Conservation (phyloP, 352 stramenopile species). For the Globisporangium megalacanthum region DNA sequence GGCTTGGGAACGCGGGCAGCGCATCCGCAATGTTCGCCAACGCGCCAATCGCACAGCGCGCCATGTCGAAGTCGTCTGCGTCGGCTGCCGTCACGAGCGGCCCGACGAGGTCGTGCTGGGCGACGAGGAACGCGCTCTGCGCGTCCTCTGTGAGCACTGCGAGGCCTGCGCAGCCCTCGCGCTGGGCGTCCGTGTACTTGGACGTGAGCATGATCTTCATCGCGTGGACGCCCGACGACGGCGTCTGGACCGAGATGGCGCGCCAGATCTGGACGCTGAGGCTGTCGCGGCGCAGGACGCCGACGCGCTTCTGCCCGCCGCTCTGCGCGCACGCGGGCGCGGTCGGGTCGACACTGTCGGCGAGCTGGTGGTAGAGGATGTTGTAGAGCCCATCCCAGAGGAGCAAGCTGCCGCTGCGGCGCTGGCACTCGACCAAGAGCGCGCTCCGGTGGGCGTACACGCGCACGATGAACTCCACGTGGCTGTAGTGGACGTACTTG, state of each 20-base stretch:
- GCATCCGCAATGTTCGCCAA: slow-evolving; percentile 64
- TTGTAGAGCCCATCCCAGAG: slow-evolving; percentile 82
- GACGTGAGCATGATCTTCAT: slow-evolving; percentile 87
- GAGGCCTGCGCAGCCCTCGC: slow-evolving; percentile 67
- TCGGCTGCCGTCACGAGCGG: slow-evolving; percentile 39
- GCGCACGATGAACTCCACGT: slow-evolving; percentile 74
- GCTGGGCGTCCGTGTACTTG: slow-evolving; percentile 60
- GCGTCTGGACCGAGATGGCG: slow-evolving; percentile 42
- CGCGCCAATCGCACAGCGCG: slow-evolving; percentile 56
- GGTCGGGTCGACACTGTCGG: slow-evolving; percentile 34
- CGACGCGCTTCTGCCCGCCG: slow-evolving; percentile 59
- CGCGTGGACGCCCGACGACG: slow-evolving; percentile 66
- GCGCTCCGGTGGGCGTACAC: slow-evolving; percentile 41
- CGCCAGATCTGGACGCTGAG: slow-evolving; percentile 59
- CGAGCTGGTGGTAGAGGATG: slow-evolving; percentile 57
- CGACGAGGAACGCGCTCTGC: slow-evolving; percentile 57
- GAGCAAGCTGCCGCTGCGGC: slow-evolving; percentile 61
- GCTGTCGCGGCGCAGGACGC: slow-evolving; percentile 28
- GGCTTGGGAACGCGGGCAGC: slow-evolving; percentile 38
- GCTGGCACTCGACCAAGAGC: slow-evolving; percentile 74
- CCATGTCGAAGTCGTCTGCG: slow-evolving; percentile 59
- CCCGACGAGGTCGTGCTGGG: slow-evolving; percentile 43
- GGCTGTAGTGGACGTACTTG: slow-evolving; percentile 82
- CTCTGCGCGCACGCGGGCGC: slow-evolving; percentile 61
- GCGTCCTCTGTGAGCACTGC: slow-evolving; percentile 64